phyloP scores from a whole-genome alignment of 306 rosid species.

The Casuarina glauca region DNA sequence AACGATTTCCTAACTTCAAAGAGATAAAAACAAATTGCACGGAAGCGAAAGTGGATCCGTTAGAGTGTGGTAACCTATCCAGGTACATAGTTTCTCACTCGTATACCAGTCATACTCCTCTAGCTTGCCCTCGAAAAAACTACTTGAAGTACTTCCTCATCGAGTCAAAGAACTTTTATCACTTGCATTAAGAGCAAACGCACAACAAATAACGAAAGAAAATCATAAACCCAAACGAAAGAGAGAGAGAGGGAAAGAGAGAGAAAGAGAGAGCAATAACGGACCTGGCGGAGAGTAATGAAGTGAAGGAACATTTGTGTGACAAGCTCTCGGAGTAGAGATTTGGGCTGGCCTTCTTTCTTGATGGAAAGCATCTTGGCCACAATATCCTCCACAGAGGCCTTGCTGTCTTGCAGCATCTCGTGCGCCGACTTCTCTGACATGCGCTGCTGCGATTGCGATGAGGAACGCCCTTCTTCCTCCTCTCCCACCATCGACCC shows the following conservation, averaged over 20 bases:
- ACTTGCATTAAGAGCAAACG: neutral
- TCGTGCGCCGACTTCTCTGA: conserved; percentile 56
- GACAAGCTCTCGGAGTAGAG: conserved; percentile 63
- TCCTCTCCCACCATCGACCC: conserved; percentile 50
- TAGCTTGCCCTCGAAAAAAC: too few species aligned
- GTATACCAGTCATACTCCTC: too few species aligned
- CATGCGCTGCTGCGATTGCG: conserved; percentile 25
- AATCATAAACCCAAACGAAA: conserved; percentile 35
- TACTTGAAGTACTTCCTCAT: neutral
- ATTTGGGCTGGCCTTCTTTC: conserved; percentile 56
- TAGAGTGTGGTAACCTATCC: neutral
- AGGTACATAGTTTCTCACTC: too few species aligned
- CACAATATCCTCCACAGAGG: conserved; percentile 63
- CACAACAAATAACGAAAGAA: too few species aligned
- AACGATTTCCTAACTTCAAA: neutral
- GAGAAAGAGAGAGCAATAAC: neutral
- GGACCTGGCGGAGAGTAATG: conserved; percentile 89
- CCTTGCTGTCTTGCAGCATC: conserved; percentile 55
- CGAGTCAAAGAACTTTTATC: neutral
- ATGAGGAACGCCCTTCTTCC: conserved; percentile 40
- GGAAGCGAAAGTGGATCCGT: neutral
- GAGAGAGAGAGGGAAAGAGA: neutral
- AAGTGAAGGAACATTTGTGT: conserved; percentile 90
- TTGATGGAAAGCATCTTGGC: conserved; percentile 71
- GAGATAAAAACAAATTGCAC: neutral